phyloP scores from a whole-genome alignment of 1,139 yeast species.

The Diutina siamensis region DNA sequence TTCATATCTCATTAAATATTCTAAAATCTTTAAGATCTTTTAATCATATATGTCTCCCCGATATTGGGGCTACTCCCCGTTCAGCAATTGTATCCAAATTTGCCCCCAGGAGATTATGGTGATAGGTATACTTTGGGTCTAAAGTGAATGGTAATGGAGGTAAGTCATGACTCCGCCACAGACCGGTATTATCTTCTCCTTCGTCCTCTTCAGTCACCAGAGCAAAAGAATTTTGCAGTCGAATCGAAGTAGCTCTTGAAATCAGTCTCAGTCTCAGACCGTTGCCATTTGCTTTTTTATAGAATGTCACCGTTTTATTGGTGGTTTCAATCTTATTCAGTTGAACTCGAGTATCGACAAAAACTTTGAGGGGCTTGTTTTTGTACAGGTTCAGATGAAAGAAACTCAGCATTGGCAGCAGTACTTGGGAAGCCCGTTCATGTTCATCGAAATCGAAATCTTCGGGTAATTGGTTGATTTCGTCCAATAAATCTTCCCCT shows the following conservation, averaged over 20 bases:
- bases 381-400: constrained; percentile 13
- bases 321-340: constrained; percentile 39
- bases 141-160: constrained; percentile 4
- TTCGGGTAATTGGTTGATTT: constrained; percentile 46
- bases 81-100: constrained; percentile 4
- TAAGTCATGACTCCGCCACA: constrained; percentile 4
- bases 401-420: constrained; percentile 7
- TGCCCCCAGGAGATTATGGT: background rate
- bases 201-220: constrained; percentile 5
- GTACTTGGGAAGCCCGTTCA: constrained; percentile 8
- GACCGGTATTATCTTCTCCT: constrained; percentile 2
- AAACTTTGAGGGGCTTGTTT: constrained; percentile 23
- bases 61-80: background rate
- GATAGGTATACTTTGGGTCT: constrained; percentile 3
- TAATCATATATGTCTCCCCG: too few relatives aligned
- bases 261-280: constrained; percentile 1
- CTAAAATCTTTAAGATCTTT: too few relatives aligned
- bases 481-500: constrained; percentile 31
- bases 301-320: constrained; percentile 48
- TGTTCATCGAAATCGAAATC: constrained; percentile 42
- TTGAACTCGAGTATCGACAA: constrained; percentile 13
- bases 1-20: background rate
- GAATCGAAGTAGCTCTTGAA: background rate
- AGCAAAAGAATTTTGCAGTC: constrained; percentile 5
- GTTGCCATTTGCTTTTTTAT: constrained; percentile 11